Evolutionary conservation across 208 protist species (phyloP), one percentile per base, ranked within the genome.

Genomic region (Leishmania guyanensis): DNA sequence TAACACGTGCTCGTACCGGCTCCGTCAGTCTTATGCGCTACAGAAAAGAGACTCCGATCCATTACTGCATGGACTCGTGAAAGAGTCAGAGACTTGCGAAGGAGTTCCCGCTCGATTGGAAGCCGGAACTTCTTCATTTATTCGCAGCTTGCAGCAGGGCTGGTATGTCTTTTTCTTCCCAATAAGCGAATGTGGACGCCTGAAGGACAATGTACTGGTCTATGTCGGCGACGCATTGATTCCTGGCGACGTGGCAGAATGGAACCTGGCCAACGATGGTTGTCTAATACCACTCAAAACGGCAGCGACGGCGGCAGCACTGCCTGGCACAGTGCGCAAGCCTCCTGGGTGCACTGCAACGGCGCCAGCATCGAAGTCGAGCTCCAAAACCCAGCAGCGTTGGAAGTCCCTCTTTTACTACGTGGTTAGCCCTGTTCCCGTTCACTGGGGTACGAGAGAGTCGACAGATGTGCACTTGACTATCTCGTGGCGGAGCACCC

Each of bases 161-260:
- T 83, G 79, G 82, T 79, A 92, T 68, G 84, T 78, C 53, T 89
- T 93, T 46, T 84, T 93, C 70, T 96, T 96, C 53, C 92, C 92
- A 29, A 83, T 96, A 66, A 96, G 90, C 74, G 90, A 89, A 74
- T 94, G 90, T 68, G 84, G 83, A 3, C 77, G 80, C 12, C 64
- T 84, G 16, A 78, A 90, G 51, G 84, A 88, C 62, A 88, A 78
- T 48, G 56, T 96, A 53, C 73, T 79, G 5, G 86, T 89, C 0
- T 82, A 69, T 43, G 75, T 92, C 3, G 90, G 89, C 33, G 77
- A 82, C 1, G 75, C 85, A 5, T 80, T 85, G 1, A 56, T 96
- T 5, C 79, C 91, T 10, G 89, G 89, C 10, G 86, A 91, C 54
- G 78, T 96, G 26, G 82, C 77, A 4, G 82, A 68, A 51, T 85